Evolutionary conservation across 2,329 filamentous ascomycete genomes (phyloP).

Genomic region (Cordyceps fumosorosea): DNA sequence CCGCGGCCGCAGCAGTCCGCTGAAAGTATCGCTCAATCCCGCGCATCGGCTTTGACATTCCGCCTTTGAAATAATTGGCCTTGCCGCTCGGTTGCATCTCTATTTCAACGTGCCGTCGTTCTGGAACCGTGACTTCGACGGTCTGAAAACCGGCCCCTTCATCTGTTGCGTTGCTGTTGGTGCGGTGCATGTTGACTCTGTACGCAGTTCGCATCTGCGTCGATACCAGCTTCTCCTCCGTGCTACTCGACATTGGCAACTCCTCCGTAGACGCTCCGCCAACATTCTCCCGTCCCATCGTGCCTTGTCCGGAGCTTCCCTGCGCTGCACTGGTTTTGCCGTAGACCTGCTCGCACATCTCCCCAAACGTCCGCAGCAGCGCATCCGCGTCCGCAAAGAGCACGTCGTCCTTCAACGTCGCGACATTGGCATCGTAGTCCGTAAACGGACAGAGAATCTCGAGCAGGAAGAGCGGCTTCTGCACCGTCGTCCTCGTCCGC

Average conservation of each 20-base stretch:
- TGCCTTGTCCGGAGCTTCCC: neutral
- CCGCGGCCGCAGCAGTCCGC: conserved; percentile 13
- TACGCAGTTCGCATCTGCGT: conserved; percentile 23
- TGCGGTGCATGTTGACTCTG: conserved; percentile 28
- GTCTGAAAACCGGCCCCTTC: conserved; percentile 17
- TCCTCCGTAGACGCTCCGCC: neutral
- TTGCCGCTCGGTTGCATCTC: neutral
- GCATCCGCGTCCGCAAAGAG: conserved; percentile 52
- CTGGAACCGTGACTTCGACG: neutral
- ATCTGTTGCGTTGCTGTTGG: conserved; percentile 26
- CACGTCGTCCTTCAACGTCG: conserved; percentile 66
- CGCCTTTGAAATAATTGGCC: neutral
- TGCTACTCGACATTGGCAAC: neutral
- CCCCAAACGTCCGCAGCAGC: conserved; percentile 38
- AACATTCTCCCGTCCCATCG: neutral
- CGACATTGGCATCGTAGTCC: conserved; percentile 66
- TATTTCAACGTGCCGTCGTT: neutral
- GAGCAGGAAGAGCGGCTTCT: conserved; percentile 55
- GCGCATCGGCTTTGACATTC: neutral
- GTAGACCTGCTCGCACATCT: neutral
- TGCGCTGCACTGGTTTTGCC: neutral
- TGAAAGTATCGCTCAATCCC: conserved; percentile 28
- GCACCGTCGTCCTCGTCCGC: neutral
- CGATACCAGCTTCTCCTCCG: conserved; percentile 8
- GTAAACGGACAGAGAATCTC: conserved; percentile 54